phyloP scores from a whole-genome alignment of 352 stramenopile genomes.

The Aphanomyces cochlioides region DNA sequence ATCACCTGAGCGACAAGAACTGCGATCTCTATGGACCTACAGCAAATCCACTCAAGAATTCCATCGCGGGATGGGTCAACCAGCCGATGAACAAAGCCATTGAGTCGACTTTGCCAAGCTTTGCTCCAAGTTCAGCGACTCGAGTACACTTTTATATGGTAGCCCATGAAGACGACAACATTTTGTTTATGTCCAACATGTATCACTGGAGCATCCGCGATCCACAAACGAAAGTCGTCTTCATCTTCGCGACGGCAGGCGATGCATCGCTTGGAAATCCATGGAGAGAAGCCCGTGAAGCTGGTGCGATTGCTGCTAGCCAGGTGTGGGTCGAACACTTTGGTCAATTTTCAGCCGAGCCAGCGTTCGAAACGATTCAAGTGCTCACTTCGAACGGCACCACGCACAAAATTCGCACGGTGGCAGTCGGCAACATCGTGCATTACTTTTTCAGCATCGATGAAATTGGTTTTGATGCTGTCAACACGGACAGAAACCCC shows the following conservation, averaged over 20 bases:
- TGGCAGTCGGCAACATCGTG: slow-evolving; percentile 20
- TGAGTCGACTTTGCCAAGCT: neutral
- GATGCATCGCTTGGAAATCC: slow-evolving; percentile 4
- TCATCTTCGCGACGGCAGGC: slow-evolving; percentile 24
- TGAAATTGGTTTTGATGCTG: neutral
- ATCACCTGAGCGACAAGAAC: neutral
- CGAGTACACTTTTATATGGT: slow-evolving; percentile 16
- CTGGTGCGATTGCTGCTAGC: slow-evolving; percentile 9
- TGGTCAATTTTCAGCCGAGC: slow-evolving; percentile 10
- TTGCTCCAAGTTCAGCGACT: neutral
- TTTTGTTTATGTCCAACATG: slow-evolving; percentile 20
- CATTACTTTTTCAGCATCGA: slow-evolving; percentile 26
- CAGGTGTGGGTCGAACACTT: slow-evolving; percentile 20
- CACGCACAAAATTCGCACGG: neutral
- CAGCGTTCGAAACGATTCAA: neutral
- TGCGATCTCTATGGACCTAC: slow-evolving; percentile 7
- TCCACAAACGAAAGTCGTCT: slow-evolving; percentile 10
- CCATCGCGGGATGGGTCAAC: neutral
- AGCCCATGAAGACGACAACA: slow-evolving; percentile 24
- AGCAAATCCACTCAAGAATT: neutral
- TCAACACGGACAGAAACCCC: neutral
- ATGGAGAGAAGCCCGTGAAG: slow-evolving; percentile 13
- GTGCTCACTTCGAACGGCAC: neutral
- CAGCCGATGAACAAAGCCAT: neutral
- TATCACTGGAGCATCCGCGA: neutral